A percentile compares a stretch with the other conserved stretches of the same genome.
Conservation (phyloP, 345 rosid genomes). For the Eucalyptus decipiens region DNA sequence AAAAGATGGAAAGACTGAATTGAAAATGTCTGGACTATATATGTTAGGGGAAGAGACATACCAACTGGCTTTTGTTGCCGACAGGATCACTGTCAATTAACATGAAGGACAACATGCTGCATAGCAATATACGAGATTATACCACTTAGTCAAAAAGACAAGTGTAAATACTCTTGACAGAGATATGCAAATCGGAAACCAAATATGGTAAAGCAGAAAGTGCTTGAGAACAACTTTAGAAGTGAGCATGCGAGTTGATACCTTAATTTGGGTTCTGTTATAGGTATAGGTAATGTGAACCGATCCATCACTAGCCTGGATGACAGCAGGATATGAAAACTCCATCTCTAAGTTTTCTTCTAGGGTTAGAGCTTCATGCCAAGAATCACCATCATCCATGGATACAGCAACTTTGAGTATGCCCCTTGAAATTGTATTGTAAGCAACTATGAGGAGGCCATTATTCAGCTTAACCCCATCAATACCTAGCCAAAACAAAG, state of each 20-base stretch:
- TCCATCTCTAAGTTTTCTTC: constrained; percentile 67
- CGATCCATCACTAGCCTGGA: constrained; percentile 63
- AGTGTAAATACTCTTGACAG: background rate
- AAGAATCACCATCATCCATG: constrained; percentile 65
- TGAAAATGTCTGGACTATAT: background rate
- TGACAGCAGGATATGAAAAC: constrained; percentile 83
- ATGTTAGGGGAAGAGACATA: background rate
- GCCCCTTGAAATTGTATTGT: constrained; percentile 73
- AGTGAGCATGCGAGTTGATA: background rate
- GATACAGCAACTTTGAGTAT: constrained; percentile 72
- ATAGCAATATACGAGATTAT: background rate
- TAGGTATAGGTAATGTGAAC: constrained; percentile 88
- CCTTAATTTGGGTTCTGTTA: constrained; percentile 88
- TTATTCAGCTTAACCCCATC: constrained; percentile 76
- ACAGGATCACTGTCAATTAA: background rate
- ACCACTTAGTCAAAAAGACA: background rate
- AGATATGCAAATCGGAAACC: background rate
- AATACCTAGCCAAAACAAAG: constrained; percentile 29
- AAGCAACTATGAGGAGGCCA: constrained; percentile 63
- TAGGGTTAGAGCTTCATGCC: constrained; percentile 56
- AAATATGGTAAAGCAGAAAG: background rate
- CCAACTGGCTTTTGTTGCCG: background rate
- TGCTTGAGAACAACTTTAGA: background rate
- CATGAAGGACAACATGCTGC: constrained; percentile 42
- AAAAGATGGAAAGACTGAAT: background rate